These are phyloP conservation scores for Phyllosticta capitalensis DNA, from an alignment of 2,329 filamentous ascomycete species.

Conservation along the genomic window DNA sequence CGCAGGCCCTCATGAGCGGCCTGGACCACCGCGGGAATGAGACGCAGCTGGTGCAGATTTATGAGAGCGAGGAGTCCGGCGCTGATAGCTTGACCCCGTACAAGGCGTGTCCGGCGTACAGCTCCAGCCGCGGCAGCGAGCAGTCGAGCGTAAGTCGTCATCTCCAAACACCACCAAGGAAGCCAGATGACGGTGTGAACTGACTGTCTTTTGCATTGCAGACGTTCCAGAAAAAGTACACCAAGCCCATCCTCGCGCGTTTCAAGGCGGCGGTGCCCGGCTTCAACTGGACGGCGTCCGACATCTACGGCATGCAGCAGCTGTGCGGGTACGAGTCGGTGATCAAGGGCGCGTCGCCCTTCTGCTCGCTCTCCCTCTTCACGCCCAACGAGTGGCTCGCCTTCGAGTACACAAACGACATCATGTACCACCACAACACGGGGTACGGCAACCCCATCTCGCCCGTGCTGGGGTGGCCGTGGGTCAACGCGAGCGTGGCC, in stretches of 20 bases:
- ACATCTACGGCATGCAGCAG: conserved; percentile 58
- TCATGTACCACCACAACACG: conserved; percentile 55
- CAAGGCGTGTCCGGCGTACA: conserved; percentile 55
- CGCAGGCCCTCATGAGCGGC: conserved; percentile 49
- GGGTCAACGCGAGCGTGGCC: conserved; percentile 52
- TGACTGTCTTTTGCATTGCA: conserved; percentile 11
- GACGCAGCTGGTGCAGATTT: conserved; percentile 47
- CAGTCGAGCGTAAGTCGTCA: conserved; percentile 34
- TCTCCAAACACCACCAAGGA: no score
- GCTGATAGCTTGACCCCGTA: conserved; percentile 56
- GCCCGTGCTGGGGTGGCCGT: conserved; percentile 53
- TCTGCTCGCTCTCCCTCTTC: conserved; percentile 52
- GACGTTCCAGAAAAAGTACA: conserved; percentile 46
- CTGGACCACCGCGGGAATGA: conserved; percentile 44
- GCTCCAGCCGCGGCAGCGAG: conserved; percentile 46
- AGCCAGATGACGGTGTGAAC: no score
- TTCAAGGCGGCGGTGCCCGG: conserved; percentile 42
- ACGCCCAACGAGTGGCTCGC: conserved; percentile 54
- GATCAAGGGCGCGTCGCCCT: conserved; percentile 51
- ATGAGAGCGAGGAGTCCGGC: conserved; percentile 48
- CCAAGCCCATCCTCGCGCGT: conserved; percentile 50
- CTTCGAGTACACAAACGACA: conserved; percentile 56
- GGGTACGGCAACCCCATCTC: conserved; percentile 53
- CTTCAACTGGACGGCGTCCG: conserved; percentile 55
- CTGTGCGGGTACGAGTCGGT: conserved; percentile 58